Percentiles rank a stretch among this genome's conserved stretches.
Conservation (phyloP, 495 filamentous ascomycete species). For the Oidiodendron maius region DNA sequence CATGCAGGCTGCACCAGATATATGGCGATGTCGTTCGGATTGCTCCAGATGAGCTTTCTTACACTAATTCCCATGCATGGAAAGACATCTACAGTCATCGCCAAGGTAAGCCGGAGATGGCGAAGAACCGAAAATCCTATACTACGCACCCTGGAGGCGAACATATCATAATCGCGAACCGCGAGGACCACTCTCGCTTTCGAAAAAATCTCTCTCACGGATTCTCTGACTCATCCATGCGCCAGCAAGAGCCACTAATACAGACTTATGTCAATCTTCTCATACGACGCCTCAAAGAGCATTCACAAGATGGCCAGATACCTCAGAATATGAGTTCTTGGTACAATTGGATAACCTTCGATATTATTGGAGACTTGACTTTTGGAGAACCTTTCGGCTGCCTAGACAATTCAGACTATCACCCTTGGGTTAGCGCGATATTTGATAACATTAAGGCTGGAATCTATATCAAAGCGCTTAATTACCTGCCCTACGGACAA, state of each 20-base stretch:
- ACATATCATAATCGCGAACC: neutral
- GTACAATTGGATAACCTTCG: constrained; percentile 43
- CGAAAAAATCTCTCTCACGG: constrained; percentile 45
- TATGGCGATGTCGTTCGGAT: constrained; percentile 16
- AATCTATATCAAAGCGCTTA: neutral
- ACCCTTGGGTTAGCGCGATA: constrained; percentile 17
- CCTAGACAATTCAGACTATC: constrained; percentile 36
- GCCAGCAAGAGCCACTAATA: constrained; percentile 42
- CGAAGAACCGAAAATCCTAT: neutral
- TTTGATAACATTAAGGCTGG: constrained; percentile 5
- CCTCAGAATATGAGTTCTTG: constrained; percentile 28
- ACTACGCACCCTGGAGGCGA: neutral
- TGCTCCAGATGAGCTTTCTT: constrained; percentile 10
- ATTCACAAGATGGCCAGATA: constrained; percentile 8
- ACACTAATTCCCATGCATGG: constrained; percentile 6
- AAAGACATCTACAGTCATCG: constrained; percentile 5
- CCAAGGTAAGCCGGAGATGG: neutral
- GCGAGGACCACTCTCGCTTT: constrained; percentile 30
- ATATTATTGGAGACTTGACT: constrained; percentile 43
- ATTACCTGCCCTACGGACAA: constrained; percentile 1
- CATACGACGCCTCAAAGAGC: constrained; percentile 33
- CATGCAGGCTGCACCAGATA: constrained; percentile 5
- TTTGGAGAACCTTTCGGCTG: constrained; percentile 47
- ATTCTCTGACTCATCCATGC: constrained; percentile 45
- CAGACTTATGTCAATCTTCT: constrained; percentile 41